Evolutionary conservation across 305 asterid species (phyloP).

Genomic region (Solanum hybrid): DNA sequence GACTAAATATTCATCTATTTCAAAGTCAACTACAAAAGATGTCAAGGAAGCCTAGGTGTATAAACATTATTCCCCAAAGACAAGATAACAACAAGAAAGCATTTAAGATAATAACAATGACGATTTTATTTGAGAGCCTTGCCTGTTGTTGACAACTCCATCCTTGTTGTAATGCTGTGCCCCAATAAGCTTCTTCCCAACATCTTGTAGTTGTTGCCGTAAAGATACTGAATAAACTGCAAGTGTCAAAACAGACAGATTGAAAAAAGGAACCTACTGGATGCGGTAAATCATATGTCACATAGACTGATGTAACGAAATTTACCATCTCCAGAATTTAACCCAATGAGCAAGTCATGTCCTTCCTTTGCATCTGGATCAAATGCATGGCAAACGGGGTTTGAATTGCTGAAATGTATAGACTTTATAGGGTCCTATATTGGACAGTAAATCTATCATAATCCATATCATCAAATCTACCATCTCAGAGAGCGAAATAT

Average conservation of each 20-base stretch:
- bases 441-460: conserved; percentile 28
- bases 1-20: background rate
- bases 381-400: conserved; percentile 96
- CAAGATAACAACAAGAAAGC: background rate
- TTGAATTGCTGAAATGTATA: conserved; percentile 80
- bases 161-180: conserved; percentile 97
- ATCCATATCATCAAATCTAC: conserved; percentile 22
- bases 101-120: background rate
- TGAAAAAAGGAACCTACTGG: conserved; percentile 4
- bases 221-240: conserved; percentile 88
- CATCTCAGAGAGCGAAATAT: background rate
- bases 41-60: background rate
- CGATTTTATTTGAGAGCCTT: conserved; percentile 15
- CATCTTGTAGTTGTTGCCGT: conserved; percentile 92
- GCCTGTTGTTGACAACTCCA: conserved; percentile 81
- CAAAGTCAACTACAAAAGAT: background rate
- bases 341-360: conserved; percentile 94
- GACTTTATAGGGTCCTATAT: conserved; percentile 95
- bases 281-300: background rate
- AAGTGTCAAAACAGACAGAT: conserved; percentile 17
- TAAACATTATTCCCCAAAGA: background rate
- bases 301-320: background rate
- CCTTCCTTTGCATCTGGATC: conserved; percentile 98
- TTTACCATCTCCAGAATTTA: conserved; percentile 89
- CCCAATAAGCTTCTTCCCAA: conserved; percentile 97